phyloP scores from a whole-genome alignment of 148 eudicot genomes.

The Fagopyrum tataricum region DNA sequence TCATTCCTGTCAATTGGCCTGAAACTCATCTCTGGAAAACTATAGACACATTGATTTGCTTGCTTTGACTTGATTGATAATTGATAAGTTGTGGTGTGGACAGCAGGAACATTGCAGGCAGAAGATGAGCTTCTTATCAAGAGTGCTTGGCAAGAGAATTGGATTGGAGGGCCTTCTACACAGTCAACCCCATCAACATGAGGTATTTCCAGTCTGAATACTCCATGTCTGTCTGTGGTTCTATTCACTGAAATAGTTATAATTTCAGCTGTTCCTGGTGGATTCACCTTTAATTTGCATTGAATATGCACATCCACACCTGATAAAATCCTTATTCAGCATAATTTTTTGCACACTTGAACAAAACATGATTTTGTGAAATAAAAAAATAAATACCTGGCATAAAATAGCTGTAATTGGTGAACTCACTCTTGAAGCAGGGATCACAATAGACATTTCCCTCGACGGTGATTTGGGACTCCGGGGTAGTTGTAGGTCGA shows the following conservation, averaged over 20 bases:
- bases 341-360: background rate
- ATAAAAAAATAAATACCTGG: constrained; percentile 35
- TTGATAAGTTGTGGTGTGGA: constrained; percentile 34
- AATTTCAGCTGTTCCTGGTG: constrained; percentile 48
- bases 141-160: constrained; percentile 51
- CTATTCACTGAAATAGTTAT: constrained; percentile 56
- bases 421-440: constrained; percentile 45
- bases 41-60: constrained; percentile 40
- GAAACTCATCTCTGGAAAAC: constrained; percentile 50
- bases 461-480: constrained; percentile 47
- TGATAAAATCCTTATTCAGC: constrained; percentile 11
- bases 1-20: constrained; percentile 39
- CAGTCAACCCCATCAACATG: constrained; percentile 62
- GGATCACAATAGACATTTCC: constrained; percentile 76
- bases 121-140: constrained; percentile 39
- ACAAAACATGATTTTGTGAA: background rate
- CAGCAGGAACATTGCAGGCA: constrained; percentile 38
- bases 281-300: constrained; percentile 54
- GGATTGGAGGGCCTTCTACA: constrained; percentile 48
- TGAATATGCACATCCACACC: constrained; percentile 65
- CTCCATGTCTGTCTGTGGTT: constrained; percentile 50
- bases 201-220: constrained; percentile 60
- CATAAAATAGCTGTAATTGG: constrained; percentile 62
- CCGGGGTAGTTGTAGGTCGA: constrained; percentile 15
- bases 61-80: constrained; percentile 54